Base-by-base conservation (phyloP, 208 protist species). In the Herpetomonas muscarum region DNA sequence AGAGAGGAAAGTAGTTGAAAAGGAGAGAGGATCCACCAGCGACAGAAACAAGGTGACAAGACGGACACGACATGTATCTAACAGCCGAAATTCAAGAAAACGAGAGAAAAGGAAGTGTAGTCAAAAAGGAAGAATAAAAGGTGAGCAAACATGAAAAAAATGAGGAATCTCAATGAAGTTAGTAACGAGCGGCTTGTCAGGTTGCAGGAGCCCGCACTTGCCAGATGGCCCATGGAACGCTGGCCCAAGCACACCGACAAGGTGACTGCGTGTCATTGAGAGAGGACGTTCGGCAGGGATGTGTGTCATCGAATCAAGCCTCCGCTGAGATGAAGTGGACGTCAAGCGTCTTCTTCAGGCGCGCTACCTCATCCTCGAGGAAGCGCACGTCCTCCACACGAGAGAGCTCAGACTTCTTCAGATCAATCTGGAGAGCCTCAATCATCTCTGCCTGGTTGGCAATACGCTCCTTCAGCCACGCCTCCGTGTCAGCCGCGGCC, bases 341-440 rank as follows among this genome's bases (percentile, higher is more conserved):
- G 19, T 94, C 87, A 5, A 94, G 71, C 6, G 81, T 88, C 44
- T 85, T 82, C 50, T 74, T 78, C 28, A 94, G 66, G 3, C 81
- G 66, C 12, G 54, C 55, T 17, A 90, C 61, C 45, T 90, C 79
- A 24, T 84, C 70, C 34, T 85, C 70, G 0, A 85, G 62, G 1
- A 41, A 56, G 0, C 68, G 68, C 9, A 82, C 51, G 45, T 69
- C 68, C 31, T 88, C 73, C 17, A 54, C 55, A n/a, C 63, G 73
- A n/a, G 50, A 30, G 3, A 77, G 53, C 51, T 87, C 73, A 4
- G 55, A 36, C 10, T 47, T 30, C 34, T 75, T 79, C 45, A 90
- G 49, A 28, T 90, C 81, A 0, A 61, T 34, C 45, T 87, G 85
- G 0, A 95, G 65, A 0, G 71, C 22, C n/a, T 87, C 85, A 46